Evolutionary conservation across 129 eudicot genomes (phyloP).

Genomic region (Lactuca sativa): DNA sequence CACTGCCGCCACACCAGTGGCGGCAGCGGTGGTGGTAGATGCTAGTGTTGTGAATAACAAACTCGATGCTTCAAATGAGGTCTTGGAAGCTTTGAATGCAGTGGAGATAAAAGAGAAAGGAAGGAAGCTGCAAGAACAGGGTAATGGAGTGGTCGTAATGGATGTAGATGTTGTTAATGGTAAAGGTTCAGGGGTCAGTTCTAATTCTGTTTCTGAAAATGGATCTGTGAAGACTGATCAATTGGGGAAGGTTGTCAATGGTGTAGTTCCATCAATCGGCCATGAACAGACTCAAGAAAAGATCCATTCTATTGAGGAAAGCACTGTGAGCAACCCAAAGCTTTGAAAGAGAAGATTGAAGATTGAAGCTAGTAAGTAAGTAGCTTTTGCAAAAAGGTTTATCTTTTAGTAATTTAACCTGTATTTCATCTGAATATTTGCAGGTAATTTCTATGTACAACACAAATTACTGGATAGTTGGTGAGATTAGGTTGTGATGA

Average conservation of each 20-base stretch:
- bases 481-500: conserved; percentile 6
- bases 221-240: conserved; percentile 31
- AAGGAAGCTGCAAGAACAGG: conserved; percentile 17
- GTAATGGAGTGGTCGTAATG: conserved; percentile 32
- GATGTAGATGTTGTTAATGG: conserved; percentile 39
- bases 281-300: conserved; percentile 30
- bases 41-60: conserved; percentile 27
- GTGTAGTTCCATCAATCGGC: conserved; percentile 17
- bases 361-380: conserved; percentile 38
- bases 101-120: conserved; percentile 64
- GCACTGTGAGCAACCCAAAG: conserved; percentile 15
- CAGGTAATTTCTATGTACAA: conserved; percentile 25
- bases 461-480: not conserved
- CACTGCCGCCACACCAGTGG: not conserved
- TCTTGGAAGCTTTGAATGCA: conserved; percentile 54
- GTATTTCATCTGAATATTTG: conserved; percentile 17
- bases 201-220: conserved; percentile 21
- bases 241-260: conserved; percentile 20
- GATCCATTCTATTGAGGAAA: conserved; percentile 30
- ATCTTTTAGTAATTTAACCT: conserved; percentile 6
- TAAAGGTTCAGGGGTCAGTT: conserved; percentile 13
- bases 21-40: not conserved
- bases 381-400: conserved; percentile 16
- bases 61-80: conserved; percentile 48
- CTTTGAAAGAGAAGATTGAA: conserved; percentile 8